A percentile compares a stretch with the other conserved stretches of the same genome.
phyloP scores from a whole-genome alignment of 163 green algal genomes.

The Prototheca wickerhamii region DNA sequence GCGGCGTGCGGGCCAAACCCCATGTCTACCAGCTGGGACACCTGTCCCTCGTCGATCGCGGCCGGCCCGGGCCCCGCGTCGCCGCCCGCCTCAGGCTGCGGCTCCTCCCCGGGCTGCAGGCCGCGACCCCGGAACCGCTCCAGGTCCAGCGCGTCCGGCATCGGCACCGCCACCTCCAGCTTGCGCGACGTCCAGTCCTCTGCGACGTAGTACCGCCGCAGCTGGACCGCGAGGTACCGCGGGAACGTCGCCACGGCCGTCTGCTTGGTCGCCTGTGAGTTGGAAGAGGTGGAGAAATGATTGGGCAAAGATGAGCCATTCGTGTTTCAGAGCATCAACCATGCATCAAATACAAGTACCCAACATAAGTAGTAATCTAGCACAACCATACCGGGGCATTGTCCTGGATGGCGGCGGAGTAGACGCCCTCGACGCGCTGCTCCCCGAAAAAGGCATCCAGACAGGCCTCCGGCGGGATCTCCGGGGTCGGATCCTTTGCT shows the following conservation, averaged over 20 bases:
- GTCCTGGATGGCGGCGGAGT: slow-evolving; percentile 50
- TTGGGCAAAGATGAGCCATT: not conserved
- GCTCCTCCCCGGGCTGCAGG: slow-evolving; percentile 60
- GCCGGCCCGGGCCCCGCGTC: slow-evolving; percentile 3
- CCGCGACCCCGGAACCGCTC: slow-evolving; percentile 59
- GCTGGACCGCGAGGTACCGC: slow-evolving; percentile 75
- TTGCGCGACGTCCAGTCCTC: slow-evolving; percentile 84
- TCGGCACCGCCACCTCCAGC: slow-evolving; percentile 82
- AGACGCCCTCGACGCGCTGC: slow-evolving; percentile 71
- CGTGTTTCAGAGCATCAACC: too few species aligned
- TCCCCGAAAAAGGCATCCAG: slow-evolving; percentile 57
- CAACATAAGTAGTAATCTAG: too few species aligned
- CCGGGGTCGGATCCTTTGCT: slow-evolving; percentile 44
- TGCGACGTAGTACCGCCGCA: slow-evolving; percentile 74
- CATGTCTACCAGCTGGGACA: slow-evolving; percentile 75
- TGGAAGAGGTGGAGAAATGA: not conserved
- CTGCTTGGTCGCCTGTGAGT: slow-evolving; percentile 45
- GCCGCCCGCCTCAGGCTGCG: slow-evolving; percentile 62
- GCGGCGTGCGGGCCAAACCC: slow-evolving; percentile 81
- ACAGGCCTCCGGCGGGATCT: slow-evolving; percentile 76
- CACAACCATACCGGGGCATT: too few species aligned
- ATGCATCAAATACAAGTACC: not conserved
- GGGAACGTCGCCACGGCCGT: slow-evolving; percentile 81
- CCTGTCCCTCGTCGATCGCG: slow-evolving; percentile 51
- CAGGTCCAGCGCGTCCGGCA: slow-evolving; percentile 74